These are phyloP conservation scores for Aspergillus heteromorphus DNA, from an alignment of 495 filamentous ascomycete genomes.

Conservation along the genomic window DNA sequence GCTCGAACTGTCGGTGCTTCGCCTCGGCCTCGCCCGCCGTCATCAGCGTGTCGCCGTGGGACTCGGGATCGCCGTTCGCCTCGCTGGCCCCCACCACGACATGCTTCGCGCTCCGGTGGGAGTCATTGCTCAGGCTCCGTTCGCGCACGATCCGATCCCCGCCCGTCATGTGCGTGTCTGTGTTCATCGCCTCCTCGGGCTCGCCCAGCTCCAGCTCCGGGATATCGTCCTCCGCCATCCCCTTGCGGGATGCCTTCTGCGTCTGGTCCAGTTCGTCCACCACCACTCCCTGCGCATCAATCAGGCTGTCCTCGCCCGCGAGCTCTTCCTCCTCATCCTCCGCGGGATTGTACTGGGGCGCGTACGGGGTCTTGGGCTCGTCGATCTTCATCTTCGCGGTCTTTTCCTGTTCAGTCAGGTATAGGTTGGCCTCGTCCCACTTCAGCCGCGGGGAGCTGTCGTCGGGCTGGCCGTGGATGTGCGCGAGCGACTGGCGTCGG, in stretches of 20 bases:
- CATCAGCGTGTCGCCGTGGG: conserved; percentile 52
- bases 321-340: conserved; percentile 78
- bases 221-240: conserved; percentile 66
- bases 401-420: conserved; percentile 91
- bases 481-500: conserved; percentile 61
- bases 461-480: conserved; percentile 34
- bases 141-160: conserved; percentile 42
- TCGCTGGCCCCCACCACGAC: conserved; percentile 70
- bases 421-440: conserved; percentile 97
- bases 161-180: conserved; percentile 15
- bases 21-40: conserved; percentile 73
- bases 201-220: conserved; percentile 92
- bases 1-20: conserved; percentile 88
- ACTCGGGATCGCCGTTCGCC: conserved; percentile 47
- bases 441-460: conserved; percentile 72
- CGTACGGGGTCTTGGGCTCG: conserved; percentile 96
- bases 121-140: conserved; percentile 42
- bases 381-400: conserved; percentile 97
- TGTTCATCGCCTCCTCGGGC: conserved; percentile 61
- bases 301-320: conserved; percentile 34
- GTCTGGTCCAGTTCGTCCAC: conserved; percentile 70
- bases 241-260: conserved; percentile 30
- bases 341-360: conserved; percentile 79
- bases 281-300: conserved; percentile 53
- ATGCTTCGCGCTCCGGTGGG: conserved; percentile 60